Base-by-base conservation (phyloP, 2,329 filamentous ascomycete species). In the Trichophaea hybrida region DNA sequence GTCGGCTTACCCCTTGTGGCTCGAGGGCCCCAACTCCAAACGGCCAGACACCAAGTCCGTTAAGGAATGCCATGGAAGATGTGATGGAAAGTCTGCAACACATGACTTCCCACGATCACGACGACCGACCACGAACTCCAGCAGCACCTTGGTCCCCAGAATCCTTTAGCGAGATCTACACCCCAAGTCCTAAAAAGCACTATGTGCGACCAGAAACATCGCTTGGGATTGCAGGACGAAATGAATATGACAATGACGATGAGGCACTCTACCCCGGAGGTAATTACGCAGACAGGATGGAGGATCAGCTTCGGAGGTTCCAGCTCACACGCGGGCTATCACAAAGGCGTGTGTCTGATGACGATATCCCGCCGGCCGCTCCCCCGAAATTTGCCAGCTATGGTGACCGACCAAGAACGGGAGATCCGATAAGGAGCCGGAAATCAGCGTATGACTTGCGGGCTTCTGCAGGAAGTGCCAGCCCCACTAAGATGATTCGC, bases 31-130 rank as follows among this genome's bases (percentile, higher is more conserved):
- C 61, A 43, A 66, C 64, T 7, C 57, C 66, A 35, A 51, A 66
- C 33, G 65, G 67, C 67, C 56, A 69, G 71, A 98, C 93, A 0
- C 93, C 93, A 1, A 97, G 93, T 1, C 93, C 93, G 0, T 75
- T 98, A 2, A 80, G 93, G 61, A 88, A 90, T 71, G 93, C 93
- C 1, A 98, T 98, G 89, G 91, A 97, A 69, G 91, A 94, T 72
- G 90, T 98, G 3, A 96, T 97, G 82, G 88, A 93, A 65, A 94
- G 93, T 59, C 74, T 98, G 48, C 85, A 94, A 69, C 89, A 90
- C 61, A 87, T 98, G 76, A 84, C 59, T 50, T 10, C 15, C 40
- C 64, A 61, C 13, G 64, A 65, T 33, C 60, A 60, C 12, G 61
- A 65, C 33, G 78, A 59, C 74, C 78, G 24, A 76, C 63, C 68